Conservation (phyloP, 208 protist genomes). For the Trypanosoma cruzi region DNA sequence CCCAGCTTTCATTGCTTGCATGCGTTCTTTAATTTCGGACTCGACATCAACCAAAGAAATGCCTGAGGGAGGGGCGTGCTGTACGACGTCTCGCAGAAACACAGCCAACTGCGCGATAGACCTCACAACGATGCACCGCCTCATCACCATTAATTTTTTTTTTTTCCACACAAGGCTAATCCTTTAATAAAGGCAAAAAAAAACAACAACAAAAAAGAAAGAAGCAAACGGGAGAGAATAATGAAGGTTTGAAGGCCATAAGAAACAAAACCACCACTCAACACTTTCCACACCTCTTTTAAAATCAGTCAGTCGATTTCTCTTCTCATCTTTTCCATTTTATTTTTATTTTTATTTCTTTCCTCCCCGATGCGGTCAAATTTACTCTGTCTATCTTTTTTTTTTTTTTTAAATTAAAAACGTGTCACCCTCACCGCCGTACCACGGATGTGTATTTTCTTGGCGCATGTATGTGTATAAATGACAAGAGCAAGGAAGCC, state of each 20-base stretch:
- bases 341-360: too few relatives aligned
- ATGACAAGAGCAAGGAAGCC: not conserved
- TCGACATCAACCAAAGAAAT: conserved; percentile 30
- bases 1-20: not conserved
- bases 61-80: conserved; percentile 16
- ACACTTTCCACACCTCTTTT: not conserved
- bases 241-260: too few relatives aligned
- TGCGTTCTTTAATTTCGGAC: conserved; percentile 17
- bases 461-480: not conserved
- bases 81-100: conserved; percentile 21
- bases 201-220: not conserved
- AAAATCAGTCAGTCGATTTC: not conserved
- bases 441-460: not conserved
- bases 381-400: too few relatives aligned
- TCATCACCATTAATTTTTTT: conserved; percentile 18
- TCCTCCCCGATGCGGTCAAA: too few relatives aligned
- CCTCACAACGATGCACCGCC: conserved; percentile 9
- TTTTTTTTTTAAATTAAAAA: too few relatives aligned
- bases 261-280: too few relatives aligned
- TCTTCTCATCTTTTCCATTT: conserved; percentile 1
- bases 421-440: not conserved
- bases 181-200: not conserved
- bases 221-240: not conserved
- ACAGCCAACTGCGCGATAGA: not conserved
- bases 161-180: not conserved